A percentile compares a stretch with the other conserved stretches of the same genome.
Conservation (phyloP, 140 eudicot species). For the Erigeron philadelphicus region DNA sequence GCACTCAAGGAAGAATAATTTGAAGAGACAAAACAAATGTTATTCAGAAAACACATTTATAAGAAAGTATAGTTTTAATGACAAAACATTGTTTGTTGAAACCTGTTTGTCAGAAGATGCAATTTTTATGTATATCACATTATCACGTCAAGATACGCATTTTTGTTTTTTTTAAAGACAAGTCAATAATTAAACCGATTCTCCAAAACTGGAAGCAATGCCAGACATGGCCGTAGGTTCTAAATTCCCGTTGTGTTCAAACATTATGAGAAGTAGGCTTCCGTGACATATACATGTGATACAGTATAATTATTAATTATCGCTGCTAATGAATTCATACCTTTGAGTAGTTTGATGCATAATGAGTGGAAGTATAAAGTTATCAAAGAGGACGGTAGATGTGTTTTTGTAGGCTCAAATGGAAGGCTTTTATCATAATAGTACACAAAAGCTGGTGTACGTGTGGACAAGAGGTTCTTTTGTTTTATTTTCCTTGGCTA, state of each 20-base stretch:
- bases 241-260: neutral
- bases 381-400: neutral
- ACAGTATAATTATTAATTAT: neutral
- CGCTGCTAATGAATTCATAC: neutral
- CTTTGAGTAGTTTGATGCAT: constrained; percentile 1
- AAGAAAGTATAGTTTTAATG: no score
- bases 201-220: neutral
- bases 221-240: neutral
- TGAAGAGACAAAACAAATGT: no score
- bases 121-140: no score
- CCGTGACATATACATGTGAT: neutral
- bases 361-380: neutral
- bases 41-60: no score
- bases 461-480: neutral
- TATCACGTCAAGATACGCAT: no score
- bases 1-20: no score
- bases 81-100: no score
- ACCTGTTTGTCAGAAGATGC: no score
- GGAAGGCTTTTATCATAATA: neutral
- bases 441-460: neutral
- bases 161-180: no score
- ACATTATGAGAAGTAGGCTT: neutral
- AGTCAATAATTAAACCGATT: neutral
- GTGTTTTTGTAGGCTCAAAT: neutral
- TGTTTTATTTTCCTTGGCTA: neutral